Conservation (phyloP, 1,139 yeast genomes). For the Taiozyma sp. region DNA sequence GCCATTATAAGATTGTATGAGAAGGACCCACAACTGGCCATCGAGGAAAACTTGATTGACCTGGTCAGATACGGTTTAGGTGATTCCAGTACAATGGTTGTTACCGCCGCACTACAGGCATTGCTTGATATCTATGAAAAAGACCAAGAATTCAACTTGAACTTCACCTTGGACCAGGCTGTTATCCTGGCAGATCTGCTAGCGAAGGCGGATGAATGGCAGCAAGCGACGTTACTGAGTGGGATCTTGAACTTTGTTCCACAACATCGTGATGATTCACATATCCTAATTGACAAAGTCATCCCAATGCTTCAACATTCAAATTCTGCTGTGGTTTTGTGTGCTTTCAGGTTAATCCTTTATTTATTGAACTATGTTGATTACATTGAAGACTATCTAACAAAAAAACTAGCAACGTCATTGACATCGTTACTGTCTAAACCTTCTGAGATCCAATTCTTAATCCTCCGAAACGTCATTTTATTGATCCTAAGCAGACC, state of each 20-base stretch:
- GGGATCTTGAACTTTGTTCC: constrained; percentile 71
- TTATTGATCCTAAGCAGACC: constrained; percentile 65
- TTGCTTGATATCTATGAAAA: constrained; percentile 61
- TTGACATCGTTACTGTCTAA: constrained; percentile 66
- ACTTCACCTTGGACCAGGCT: constrained; percentile 54
- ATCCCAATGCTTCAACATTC: constrained; percentile 76
- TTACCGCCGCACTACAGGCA: constrained; percentile 69
- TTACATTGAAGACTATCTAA: constrained; percentile 32
- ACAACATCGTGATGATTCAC: constrained; percentile 57
- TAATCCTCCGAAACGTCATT: constrained; percentile 76
- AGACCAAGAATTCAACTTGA: constrained; percentile 36
- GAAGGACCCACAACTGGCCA: constrained; percentile 42
- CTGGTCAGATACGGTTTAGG: constrained; percentile 56
- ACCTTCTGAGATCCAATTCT: constrained; percentile 80
- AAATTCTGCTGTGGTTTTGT: constrained; percentile 76
- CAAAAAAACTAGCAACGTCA: constrained; percentile 65
- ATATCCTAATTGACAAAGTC: constrained; percentile 58
- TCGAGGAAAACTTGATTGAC: constrained; percentile 42
- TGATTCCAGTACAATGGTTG: constrained; percentile 51
- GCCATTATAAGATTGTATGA: constrained; percentile 67
- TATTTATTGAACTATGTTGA: constrained; percentile 68
- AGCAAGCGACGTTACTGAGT: constrained; percentile 64
- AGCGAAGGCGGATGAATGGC: constrained; percentile 71
- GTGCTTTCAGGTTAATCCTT: constrained; percentile 65
- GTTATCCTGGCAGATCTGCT: constrained; percentile 40